Conservation (phyloP, 139 green algal species). For the Asterochloris sp. region DNA sequence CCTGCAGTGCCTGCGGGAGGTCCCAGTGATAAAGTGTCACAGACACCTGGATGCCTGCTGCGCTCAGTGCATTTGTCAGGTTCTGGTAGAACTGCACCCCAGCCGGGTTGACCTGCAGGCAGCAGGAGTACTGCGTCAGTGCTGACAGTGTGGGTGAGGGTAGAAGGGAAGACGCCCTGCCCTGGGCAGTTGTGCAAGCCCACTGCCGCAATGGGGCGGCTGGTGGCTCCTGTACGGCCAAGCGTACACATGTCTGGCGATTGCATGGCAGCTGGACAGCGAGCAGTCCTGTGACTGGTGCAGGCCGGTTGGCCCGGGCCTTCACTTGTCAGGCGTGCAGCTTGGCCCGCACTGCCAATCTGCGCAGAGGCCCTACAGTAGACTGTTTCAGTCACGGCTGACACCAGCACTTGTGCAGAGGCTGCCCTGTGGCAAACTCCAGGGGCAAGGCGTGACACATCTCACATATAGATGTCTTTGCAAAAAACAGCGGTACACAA, state of each 20-base stretch:
- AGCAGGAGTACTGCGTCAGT: too few species aligned
- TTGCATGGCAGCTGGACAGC: neutral
- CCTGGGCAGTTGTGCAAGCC: neutral
- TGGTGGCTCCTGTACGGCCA: too few species aligned
- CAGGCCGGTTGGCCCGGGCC: neutral
- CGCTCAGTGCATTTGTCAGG: constrained; percentile 37
- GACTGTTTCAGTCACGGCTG: too few species aligned
- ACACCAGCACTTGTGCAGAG: too few species aligned
- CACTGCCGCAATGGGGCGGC: neutral
- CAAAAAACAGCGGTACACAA: neutral
- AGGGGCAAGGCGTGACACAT: too few species aligned
- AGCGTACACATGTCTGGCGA: neutral
- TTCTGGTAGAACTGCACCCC: constrained; percentile 42
- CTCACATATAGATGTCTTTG: too few species aligned
- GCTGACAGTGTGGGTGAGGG: too few species aligned
- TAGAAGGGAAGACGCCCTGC: neutral
- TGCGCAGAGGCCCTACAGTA: too few species aligned
- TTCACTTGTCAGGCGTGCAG: too few species aligned
- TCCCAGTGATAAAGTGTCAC: constrained; percentile 53
- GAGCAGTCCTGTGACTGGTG: neutral
- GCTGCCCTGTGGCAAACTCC: too few species aligned
- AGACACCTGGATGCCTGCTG: constrained; percentile 42
- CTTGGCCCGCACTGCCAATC: too few species aligned
- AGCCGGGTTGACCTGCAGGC: constrained; percentile 13
- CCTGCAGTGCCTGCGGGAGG: constrained; percentile 39